Conservation (phyloP, 345 rosid genomes). For the Excoecaria agallocha region DNA sequence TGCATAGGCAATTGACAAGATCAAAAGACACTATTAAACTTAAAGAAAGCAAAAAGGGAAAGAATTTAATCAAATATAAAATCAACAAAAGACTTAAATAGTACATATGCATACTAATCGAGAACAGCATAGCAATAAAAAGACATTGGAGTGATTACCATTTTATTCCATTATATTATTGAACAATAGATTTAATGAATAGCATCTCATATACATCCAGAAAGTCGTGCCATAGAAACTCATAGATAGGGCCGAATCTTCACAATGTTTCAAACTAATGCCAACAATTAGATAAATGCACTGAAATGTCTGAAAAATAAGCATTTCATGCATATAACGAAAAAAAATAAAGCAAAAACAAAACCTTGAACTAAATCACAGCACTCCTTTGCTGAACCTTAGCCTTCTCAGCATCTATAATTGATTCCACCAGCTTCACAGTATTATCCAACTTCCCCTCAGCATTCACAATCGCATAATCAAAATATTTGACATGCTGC, state of each 20-base stretch:
- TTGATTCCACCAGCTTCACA: conserved; percentile 58
- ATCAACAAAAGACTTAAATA: neutral
- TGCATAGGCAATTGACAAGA: neutral
- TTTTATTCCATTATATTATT: neutral
- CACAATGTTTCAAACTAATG: neutral
- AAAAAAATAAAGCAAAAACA: neutral
- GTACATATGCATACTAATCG: neutral
- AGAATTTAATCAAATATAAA: neutral
- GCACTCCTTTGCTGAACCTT: conserved; percentile 65
- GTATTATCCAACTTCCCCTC: conserved; percentile 76
- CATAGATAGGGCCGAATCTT: neutral
- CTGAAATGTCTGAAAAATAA: neutral
- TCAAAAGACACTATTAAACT: neutral
- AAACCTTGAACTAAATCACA: conserved; percentile 36
- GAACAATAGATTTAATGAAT: neutral
- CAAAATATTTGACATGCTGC: conserved; percentile 58
- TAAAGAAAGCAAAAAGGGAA: neutral
- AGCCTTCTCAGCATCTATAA: conserved; percentile 93
- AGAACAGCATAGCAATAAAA: neutral
- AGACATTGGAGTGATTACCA: neutral
- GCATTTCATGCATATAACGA: conserved; percentile 8
- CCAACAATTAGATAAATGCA: neutral
- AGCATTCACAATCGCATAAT: conserved; percentile 81
- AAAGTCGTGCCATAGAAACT: neutral
- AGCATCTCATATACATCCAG: neutral